phyloP scores from a whole-genome alignment of 1,139 yeast genomes.

The Blastobotrys petasosporus region DNA sequence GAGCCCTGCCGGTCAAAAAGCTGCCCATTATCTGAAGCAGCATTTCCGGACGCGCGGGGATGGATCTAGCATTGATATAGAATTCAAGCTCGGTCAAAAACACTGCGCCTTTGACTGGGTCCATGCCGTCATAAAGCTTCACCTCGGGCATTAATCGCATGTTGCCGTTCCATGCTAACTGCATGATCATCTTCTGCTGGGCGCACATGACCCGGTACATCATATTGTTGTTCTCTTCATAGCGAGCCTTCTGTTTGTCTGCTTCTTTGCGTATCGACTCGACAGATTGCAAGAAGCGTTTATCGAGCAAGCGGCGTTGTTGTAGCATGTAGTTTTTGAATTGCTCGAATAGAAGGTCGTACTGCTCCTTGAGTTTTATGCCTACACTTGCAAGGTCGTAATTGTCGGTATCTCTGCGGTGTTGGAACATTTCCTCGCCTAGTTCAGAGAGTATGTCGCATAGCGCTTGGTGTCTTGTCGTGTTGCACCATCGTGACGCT shows the following conservation, averaged over 20 bases:
- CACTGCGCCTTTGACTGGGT: constrained; percentile 1
- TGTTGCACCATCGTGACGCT: too few relatives aligned
- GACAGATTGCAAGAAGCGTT: not conserved
- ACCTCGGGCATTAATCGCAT: not conserved
- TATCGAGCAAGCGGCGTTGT: too few relatives aligned
- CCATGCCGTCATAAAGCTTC: constrained; percentile 1
- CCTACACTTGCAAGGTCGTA: too few relatives aligned
- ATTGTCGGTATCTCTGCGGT: too few relatives aligned
- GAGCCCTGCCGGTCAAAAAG: constrained; percentile 6
- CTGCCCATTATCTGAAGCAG: constrained; percentile 1
- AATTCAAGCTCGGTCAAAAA: constrained; percentile 9
- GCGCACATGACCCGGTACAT: not conserved
- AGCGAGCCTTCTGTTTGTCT: constrained; percentile 4
- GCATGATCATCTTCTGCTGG: constrained; percentile 4
- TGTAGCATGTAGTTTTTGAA: too few relatives aligned
- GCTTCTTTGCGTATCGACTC: not conserved
- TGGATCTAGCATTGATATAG: constrained; percentile 1
- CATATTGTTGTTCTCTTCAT: constrained; percentile 13
- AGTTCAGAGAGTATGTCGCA: not conserved
- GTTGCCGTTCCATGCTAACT: not conserved
- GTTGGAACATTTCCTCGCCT: not conserved
- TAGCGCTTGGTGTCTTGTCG: too few relatives aligned
- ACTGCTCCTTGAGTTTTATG: too few relatives aligned
- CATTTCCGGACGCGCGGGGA: not conserved
- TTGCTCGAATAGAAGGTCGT: too few relatives aligned